Evolutionary conservation across 345 rosid species (phyloP).

Genomic region (Nasturtium officinale): DNA sequence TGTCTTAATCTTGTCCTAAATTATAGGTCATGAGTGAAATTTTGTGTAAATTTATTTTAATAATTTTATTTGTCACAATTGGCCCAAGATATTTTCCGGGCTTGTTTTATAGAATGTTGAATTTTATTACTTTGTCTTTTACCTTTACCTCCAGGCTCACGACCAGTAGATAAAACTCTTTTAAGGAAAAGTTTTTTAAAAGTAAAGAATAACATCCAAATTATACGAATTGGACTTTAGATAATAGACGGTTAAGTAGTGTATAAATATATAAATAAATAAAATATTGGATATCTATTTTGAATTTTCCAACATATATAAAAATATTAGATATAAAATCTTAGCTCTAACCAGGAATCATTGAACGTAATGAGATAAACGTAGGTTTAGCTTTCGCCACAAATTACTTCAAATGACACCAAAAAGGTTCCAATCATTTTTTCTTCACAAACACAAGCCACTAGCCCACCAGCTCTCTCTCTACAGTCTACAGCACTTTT

Average conservation of each 20-base stretch:
- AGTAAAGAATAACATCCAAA: background rate
- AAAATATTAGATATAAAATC: background rate
- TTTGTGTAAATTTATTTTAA: background rate
- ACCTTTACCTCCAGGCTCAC: background rate
- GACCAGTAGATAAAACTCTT: background rate
- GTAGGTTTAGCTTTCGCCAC: conserved; percentile 66
- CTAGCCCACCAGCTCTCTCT: conserved; percentile 33
- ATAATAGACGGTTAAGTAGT: conserved; percentile 1
- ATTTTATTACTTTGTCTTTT: background rate
- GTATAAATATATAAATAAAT: no score
- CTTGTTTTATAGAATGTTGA: background rate
- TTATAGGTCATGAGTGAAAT: background rate
- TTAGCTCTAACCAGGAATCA: conserved; percentile 45
- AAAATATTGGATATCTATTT: no score
- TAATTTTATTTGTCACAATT: background rate
- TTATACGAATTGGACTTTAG: background rate
- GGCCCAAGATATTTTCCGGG: background rate
- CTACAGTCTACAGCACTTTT: conserved; percentile 7
- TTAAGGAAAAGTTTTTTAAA: background rate
- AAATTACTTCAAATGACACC: conserved; percentile 53
- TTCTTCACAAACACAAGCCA: conserved; percentile 37
- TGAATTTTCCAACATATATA: background rate
- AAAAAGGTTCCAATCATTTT: conserved; percentile 61
- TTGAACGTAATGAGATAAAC: conserved; percentile 62
- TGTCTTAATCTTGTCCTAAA: background rate